Evolutionary conservation across 1,284 basidiomycete genomes (phyloP).

Genomic region (Somion occarium): DNA sequence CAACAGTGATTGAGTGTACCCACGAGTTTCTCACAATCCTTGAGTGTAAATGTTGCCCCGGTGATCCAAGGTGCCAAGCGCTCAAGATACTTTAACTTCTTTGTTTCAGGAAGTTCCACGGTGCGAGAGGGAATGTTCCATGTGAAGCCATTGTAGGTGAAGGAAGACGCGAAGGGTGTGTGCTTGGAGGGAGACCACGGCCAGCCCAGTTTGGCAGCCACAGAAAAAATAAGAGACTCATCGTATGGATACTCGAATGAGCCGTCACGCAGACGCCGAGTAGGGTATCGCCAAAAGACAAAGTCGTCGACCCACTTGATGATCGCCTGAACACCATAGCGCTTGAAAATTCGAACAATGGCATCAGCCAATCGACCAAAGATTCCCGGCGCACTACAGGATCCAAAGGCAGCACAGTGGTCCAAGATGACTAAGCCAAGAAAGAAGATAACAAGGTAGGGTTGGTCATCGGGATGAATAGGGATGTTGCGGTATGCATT

Average conservation of each 20-base stretch:
- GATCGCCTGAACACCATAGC: conserved; percentile 19
- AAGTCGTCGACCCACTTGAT: conserved; percentile 42
- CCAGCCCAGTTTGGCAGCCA: conserved; percentile 23
- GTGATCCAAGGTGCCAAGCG: conserved; percentile 20
- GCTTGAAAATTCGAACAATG: conserved; percentile 27
- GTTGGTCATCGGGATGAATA: conserved; percentile 28
- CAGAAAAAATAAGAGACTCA: too few species aligned
- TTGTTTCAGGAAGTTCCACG: conserved; percentile 28
- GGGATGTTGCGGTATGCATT: conserved; percentile 34
- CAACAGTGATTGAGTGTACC: conserved; percentile 33
- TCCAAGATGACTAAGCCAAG: conserved; percentile 27
- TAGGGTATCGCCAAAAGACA: conserved; percentile 25
- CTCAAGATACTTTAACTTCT: conserved; percentile 10
- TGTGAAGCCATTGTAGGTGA: conserved; percentile 33
- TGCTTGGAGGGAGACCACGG: conserved; percentile 32
- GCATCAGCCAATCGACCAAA: conserved; percentile 35
- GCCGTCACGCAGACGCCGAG: conserved; percentile 22
- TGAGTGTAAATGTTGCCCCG: conserved; percentile 10
- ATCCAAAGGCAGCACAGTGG: conserved; percentile 28
- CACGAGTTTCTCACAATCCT: conserved; percentile 27
- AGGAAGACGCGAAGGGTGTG: conserved; percentile 15
- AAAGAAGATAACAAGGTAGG: conserved; percentile 26
- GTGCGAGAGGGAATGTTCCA: conserved; percentile 27
- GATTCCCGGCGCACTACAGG: conserved; percentile 30
- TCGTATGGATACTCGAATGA: too few species aligned